Evolutionary conservation across 805 yeast species (phyloP).

Genomic region (Starmerella gropengiesseri): DNA sequence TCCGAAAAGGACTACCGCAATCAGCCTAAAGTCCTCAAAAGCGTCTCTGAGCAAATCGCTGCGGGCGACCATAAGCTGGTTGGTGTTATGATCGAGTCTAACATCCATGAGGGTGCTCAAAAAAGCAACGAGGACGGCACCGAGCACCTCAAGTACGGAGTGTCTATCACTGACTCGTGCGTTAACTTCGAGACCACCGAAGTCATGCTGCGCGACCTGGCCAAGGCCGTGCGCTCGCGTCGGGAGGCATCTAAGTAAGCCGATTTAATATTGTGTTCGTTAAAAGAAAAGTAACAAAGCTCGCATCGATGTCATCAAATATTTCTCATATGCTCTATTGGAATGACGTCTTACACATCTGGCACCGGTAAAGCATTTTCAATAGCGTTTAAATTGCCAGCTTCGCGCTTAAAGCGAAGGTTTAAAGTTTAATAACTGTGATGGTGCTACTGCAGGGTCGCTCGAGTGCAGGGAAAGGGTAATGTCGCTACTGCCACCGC

Average conservation of each 20-base stretch:
- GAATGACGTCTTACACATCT: no score
- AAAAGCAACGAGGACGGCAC: slow-evolving; percentile 49
- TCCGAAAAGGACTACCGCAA: slow-evolving; percentile 87
- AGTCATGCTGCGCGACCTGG: slow-evolving; percentile 62
- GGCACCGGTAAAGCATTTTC: no score
- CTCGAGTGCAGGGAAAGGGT: slow-evolving; percentile 1
- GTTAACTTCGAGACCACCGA: slow-evolving; percentile 86
- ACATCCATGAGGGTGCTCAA: slow-evolving; percentile 87
- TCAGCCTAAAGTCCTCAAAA: slow-evolving; percentile 84
- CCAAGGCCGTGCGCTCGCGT: slow-evolving; percentile 76
- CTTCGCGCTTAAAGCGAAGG: no score
- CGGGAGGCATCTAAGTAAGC: slow-evolving; percentile 10
- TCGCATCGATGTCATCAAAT: no score
- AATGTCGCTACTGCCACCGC: slow-evolving; percentile 1
- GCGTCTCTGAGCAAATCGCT: slow-evolving; percentile 71
- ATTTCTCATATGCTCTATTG: no score
- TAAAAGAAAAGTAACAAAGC: background rate
- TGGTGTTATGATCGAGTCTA: slow-evolving; percentile 93
- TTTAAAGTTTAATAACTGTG: no score
- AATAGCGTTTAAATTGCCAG: no score
- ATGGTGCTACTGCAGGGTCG: no score
- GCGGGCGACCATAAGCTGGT: slow-evolving; percentile 70
- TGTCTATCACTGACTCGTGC: slow-evolving; percentile 94
- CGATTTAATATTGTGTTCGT: background rate
- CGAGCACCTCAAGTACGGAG: slow-evolving; percentile 73